Percentiles rank a stretch among this genome's conserved stretches.
Conservation (phyloP, 73 alveolate species). For the Tetrahymena malaccensis region DNA sequence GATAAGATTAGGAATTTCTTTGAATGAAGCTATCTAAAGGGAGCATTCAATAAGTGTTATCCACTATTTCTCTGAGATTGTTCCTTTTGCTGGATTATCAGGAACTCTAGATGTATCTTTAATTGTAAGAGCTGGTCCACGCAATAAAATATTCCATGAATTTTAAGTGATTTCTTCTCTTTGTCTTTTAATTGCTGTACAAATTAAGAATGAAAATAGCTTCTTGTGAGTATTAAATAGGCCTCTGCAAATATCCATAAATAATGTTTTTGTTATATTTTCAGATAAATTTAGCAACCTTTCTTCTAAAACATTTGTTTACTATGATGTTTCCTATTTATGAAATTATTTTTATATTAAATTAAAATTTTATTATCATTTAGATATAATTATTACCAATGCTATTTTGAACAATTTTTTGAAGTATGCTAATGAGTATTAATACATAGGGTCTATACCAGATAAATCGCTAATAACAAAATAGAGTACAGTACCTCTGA, state of each 20-base stretch:
- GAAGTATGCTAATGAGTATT: slow-evolving; percentile 81
- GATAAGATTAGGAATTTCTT: slow-evolving; percentile 7
- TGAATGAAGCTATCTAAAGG: not conserved
- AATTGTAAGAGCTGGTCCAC: slow-evolving; percentile 48
- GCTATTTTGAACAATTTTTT: slow-evolving; percentile 83
- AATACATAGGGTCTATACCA: slow-evolving; percentile 94
- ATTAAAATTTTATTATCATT: not conserved
- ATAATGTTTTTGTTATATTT: slow-evolving; percentile 77
- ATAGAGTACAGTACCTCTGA: slow-evolving; percentile 86
- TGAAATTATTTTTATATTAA: not conserved
- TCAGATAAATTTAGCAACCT: slow-evolving; percentile 73
- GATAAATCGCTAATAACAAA: slow-evolving; percentile 92
- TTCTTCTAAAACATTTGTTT: slow-evolving; percentile 47
- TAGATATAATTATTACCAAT: too few relatives aligned
- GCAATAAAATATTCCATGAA: slow-evolving; percentile 59
- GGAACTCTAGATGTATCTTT: slow-evolving; percentile 5
- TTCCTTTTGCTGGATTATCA: slow-evolving; percentile 17
- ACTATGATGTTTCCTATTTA: not conserved
- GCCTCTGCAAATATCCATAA: slow-evolving; percentile 89
- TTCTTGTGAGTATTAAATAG: slow-evolving; percentile 83
- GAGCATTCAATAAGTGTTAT: not conserved
- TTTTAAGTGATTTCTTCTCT: slow-evolving; percentile 50
- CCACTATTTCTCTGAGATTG: slow-evolving; percentile 18
- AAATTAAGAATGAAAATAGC: slow-evolving; percentile 79
- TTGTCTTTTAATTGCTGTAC: slow-evolving; percentile 72